Percentiles rank a stretch among this genome's conserved stretches.
These are phyloP conservation scores for Nicotiana otophora DNA, from an alignment of 257 asterid genomes.

Conservation along the genomic window DNA sequence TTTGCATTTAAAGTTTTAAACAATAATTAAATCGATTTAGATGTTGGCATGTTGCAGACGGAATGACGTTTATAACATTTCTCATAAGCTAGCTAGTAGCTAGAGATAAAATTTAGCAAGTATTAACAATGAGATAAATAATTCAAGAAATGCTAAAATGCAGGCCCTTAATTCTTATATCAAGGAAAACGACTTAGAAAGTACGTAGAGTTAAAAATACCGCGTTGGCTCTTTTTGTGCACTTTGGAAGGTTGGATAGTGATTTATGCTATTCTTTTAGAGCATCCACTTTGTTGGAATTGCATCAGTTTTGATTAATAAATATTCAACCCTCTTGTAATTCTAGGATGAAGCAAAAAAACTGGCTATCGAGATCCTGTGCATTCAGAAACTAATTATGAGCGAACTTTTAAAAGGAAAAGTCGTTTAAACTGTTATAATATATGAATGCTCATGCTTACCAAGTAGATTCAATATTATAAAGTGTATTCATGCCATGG, in stretches of 20 bases:
- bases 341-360: too few relatives aligned
- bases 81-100: background rate
- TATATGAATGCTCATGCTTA: too few relatives aligned
- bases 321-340: background rate
- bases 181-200: background rate
- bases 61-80: background rate
- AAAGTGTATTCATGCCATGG: too few relatives aligned
- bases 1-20: background rate
- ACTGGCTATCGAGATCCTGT: too few relatives aligned
- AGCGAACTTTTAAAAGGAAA: too few relatives aligned
- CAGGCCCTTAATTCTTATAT: slow-evolving; percentile 18
- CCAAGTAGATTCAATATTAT: too few relatives aligned
- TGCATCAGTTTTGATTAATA: background rate
- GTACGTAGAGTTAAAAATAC: background rate
- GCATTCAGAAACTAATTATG: too few relatives aligned
- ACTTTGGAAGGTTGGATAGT: background rate
- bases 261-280: background rate
- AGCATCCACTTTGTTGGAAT: background rate
- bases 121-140: background rate
- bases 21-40: background rate
- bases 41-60: background rate
- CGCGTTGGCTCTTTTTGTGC: background rate
- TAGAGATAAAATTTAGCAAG: background rate
- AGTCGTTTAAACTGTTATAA: too few relatives aligned
- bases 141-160: background rate